Percentiles rank a stretch among this genome's conserved stretches.
Evolutionary conservation across 2,329 filamentous ascomycete genomes (phyloP).

Genomic region (Coniochaeta hoffmannii): DNA sequence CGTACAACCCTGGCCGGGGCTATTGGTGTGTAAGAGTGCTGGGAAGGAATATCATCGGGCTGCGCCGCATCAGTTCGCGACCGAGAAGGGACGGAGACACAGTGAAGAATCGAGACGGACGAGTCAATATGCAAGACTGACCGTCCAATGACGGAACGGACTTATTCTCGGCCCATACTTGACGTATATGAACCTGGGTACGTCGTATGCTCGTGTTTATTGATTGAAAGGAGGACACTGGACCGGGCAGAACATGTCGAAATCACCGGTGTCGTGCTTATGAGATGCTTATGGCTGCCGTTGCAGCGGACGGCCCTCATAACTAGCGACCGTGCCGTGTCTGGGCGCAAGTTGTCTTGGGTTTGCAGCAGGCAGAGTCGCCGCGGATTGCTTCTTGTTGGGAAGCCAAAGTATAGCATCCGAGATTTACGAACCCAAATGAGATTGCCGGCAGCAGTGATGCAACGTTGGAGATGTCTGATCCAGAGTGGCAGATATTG

Average conservation of each 20-base stretch:
- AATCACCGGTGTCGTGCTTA: conserved; percentile 11
- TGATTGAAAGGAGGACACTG: background rate
- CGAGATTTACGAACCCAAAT: conserved; percentile 8
- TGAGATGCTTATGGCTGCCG: conserved; percentile 16
- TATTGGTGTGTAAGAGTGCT: background rate
- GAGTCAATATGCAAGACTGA: background rate
- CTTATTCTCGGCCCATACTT: conserved; percentile 11
- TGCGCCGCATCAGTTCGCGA: background rate
- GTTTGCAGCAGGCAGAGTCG: background rate
- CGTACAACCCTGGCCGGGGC: background rate
- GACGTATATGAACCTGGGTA: background rate
- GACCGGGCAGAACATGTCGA: background rate
- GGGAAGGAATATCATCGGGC: background rate
- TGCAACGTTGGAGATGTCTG: conserved; percentile 11
- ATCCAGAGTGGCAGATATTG: conserved; percentile 10
- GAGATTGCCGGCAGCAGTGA: conserved; percentile 5
- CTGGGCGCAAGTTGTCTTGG: conserved; percentile 3
- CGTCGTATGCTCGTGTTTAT: conserved; percentile 8
- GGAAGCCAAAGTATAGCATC: conserved; percentile 6
- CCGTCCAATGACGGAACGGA: conserved; percentile 8
- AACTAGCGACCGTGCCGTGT: conserved; percentile 13
- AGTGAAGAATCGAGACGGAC: too few relatives aligned
- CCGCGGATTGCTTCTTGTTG: background rate
- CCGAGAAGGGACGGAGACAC: background rate
- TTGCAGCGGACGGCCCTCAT: background rate